Evolutionary conservation across 2,329 filamentous ascomycete genomes (phyloP).

Genomic region (Pseudocercospora ulei): DNA sequence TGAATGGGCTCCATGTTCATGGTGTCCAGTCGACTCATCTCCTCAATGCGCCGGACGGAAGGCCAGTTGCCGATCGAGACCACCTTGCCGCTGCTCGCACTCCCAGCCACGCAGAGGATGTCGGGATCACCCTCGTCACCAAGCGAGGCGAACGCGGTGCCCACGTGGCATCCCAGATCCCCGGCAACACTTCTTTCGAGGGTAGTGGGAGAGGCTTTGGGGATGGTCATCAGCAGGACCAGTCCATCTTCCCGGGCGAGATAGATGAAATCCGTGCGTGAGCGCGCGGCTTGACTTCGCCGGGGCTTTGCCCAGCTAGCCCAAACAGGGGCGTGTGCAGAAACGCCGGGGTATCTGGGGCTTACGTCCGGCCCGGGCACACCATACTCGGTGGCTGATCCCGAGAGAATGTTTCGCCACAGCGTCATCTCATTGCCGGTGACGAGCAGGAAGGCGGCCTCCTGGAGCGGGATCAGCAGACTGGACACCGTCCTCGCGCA

Average conservation of each 20-base stretch:
- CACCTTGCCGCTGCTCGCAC: constrained; percentile 57
- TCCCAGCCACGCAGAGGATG: constrained; percentile 68
- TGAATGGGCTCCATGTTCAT: constrained; percentile 45
- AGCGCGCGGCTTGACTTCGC: constrained; percentile 53
- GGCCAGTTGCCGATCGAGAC: constrained; percentile 29
- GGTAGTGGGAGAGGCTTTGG: constrained; percentile 27
- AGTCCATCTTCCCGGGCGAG: constrained; percentile 79
- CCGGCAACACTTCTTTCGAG: constrained; percentile 49
- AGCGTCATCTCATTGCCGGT: constrained; percentile 34
- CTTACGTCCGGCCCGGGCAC: constrained; percentile 11
- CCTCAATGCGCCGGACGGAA: constrained; percentile 25
- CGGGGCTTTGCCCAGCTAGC: constrained; percentile 73
- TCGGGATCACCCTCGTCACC: constrained; percentile 56
- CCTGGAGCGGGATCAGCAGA: constrained; percentile 37
- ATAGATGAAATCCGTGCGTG: constrained; percentile 67
- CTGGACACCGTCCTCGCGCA: constrained; percentile 27
- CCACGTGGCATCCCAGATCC: constrained; percentile 61
- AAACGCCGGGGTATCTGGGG: constrained; percentile 23
- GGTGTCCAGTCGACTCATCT: constrained; percentile 46
- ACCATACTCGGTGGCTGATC: constrained; percentile 26
- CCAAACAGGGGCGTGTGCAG: constrained; percentile 45
- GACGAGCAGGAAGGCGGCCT: constrained; percentile 38
- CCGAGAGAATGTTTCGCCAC: constrained; percentile 38
- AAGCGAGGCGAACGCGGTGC: constrained; percentile 66
- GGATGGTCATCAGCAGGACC: constrained; percentile 57